Conservation (phyloP, 1,284 basidiomycete species). For the Trichosporon sp. region DNA sequence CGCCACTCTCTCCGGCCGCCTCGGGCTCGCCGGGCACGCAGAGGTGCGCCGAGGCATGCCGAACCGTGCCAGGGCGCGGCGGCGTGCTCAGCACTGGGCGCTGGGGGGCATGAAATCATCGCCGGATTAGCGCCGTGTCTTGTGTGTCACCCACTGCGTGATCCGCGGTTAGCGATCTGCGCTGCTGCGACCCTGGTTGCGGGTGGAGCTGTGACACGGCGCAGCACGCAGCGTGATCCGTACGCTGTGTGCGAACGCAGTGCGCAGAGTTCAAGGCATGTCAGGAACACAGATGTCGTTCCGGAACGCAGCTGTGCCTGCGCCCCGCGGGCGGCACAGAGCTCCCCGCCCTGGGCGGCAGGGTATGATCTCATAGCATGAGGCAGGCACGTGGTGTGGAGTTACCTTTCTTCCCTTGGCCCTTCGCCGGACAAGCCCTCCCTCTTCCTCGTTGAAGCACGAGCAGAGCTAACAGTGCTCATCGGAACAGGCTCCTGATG, state of each 20-base stretch:
- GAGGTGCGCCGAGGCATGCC: no score
- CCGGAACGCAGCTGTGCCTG: neutral
- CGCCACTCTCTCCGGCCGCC: neutral
- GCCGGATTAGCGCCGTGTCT: neutral
- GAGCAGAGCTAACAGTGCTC: no score
- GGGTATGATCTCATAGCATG: neutral
- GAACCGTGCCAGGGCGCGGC: neutral
- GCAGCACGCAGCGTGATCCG: neutral
- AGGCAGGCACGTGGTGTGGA: neutral
- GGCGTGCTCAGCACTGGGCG: neutral
- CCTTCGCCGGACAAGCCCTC: neutral
- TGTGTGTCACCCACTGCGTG: neutral
- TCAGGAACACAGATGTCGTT: neutral
- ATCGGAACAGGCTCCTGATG: neutral
- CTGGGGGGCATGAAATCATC: neutral
- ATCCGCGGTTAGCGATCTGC: neutral
- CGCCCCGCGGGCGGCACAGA: neutral
- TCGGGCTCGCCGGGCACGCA: no score
- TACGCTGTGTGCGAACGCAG: no score
- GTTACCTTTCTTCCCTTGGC: neutral
- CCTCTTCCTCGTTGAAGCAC: no score
- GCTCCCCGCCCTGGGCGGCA: neutral
- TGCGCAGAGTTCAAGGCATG: neutral
- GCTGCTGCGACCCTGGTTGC: neutral
- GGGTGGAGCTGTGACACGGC: neutral